Base-by-base conservation (phyloP, 371 early-diverging fungal species). In the Gilbertella persicaria region DNA sequence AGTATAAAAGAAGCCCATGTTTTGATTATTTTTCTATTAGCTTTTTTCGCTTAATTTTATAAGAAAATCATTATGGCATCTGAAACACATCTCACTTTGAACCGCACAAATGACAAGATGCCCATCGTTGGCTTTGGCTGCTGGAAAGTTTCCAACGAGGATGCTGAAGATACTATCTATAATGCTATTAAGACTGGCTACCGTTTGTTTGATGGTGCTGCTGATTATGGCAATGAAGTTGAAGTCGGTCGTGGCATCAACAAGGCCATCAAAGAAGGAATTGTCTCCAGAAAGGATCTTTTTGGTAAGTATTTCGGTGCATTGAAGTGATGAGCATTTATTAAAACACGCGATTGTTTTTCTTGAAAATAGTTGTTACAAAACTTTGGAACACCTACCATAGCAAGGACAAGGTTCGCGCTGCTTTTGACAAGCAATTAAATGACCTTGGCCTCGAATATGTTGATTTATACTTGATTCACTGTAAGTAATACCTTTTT, bases 351-450 rank as follows among this genome's bases (percentile, higher is more conserved):
- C n/a, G n/a, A n/a, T n/a, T n/a, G n/a, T 16, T 25, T 17, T 16
- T 6, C 20, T 14, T 20, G 23, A 40, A 78, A 21, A 75, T 83
- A 74, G 82, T 89, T 52, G 86, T 88, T 30, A 83, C 85, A 43
- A 92, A 92, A 67, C 70, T 91, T 33, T 86, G 86, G 87, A 86
- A 86, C 61, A 79, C 75, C 17, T 65, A 71, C 44, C 85, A 84
- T 36, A 50, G 58, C 43, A 78, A 81, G 51, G 69, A 69, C 8
- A 39, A 74, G 38, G 80, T 84, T 2, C 68, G 74, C 4, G 57
- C 74, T 40, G 81, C 69, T 14, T 60, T 84, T 50, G 69, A 75
- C 14, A 70, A 45, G 54, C 78, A 83, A 24, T 67, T 88, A 21
- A 39, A 60, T 37, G 74, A 84, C 26, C 70, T 90, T 43, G 69